Base-by-base conservation (phyloP, 2,329 filamentous ascomycete genomes). In the Fusarium buxicola region DNA sequence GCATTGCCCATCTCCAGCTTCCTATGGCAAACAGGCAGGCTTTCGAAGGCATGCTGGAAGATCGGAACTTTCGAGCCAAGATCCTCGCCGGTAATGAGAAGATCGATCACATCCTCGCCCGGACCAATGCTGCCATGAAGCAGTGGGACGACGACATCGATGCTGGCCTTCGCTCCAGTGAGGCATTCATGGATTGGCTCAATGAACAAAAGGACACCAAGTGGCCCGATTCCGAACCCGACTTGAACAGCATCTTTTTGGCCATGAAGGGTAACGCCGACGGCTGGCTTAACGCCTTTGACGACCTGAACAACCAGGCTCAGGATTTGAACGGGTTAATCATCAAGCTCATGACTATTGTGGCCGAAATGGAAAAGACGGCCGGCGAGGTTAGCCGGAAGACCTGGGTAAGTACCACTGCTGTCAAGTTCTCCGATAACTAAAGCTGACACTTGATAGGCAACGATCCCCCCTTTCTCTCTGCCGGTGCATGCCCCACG, bases 181-280 rank as follows among this genome's bases (percentile, higher is more conserved):
- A 87, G 55, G 89, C 92, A 50, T 90, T 98, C 48, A 88, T 88
- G 53, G 81, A 85, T 52, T 97, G 96, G 75, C 80, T 98, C 44
- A 81, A 84, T 7, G 81, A 86, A 30, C 85, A 96, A 59, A 83
- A 86, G 40, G 80, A 87, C 32, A 82, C 85, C 5, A 81, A 83
- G 64, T 87, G 86, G 53, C 77, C 83, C 47, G 86, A 89, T 43
- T 85, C 91, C 2, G 63, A 63, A 18, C 81, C 84, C 3, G 83
- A 86, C 43, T 80, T 89, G 41, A 82, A 84, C 31, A 88, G 91
- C 41, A 92, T 97, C 16, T 95, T 91, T 68, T 86, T 89, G 35
- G 92, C 94, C 32, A 98, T 98, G 94, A 90, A 91, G 71, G 92
- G 92, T 30, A 98, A 98, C 69, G 89, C 93, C 8, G 91, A 96